These are phyloP conservation scores for Lentinula raphanica DNA, from an alignment of 768 basidiomycete genomes.

Conservation along the genomic window DNA sequence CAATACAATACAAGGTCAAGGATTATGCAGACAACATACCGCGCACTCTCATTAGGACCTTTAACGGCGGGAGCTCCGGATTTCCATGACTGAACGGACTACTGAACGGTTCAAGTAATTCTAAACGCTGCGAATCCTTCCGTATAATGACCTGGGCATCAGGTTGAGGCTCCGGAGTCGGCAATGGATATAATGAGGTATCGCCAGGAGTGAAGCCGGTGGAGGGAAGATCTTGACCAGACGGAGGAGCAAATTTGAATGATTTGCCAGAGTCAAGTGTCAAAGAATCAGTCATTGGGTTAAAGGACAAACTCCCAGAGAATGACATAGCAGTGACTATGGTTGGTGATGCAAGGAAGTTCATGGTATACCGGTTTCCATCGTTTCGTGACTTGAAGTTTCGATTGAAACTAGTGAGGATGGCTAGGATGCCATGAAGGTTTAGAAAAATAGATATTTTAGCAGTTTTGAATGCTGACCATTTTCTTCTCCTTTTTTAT, in stretches of 20 bases:
- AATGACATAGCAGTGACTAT: slow-evolving; percentile 98
- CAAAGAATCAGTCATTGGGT: slow-evolving; percentile 79
- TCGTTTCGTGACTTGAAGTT: slow-evolving; percentile 90
- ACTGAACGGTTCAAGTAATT: slow-evolving; percentile 79
- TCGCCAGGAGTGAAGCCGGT: slow-evolving; percentile 77
- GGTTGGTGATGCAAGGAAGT: slow-evolving; percentile 96
- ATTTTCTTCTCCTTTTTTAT: slow-evolving; percentile 85
- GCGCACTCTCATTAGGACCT: slow-evolving; percentile 82
- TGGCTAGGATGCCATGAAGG: slow-evolving; percentile 47
- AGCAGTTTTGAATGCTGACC: slow-evolving; percentile 40
- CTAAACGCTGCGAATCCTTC: slow-evolving; percentile 77
- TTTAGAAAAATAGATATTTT: slow-evolving; percentile 7
- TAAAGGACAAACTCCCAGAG: slow-evolving; percentile 89
- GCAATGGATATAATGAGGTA: slow-evolving; percentile 69
- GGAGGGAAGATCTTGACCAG: slow-evolving; percentile 78
- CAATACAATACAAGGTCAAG: neutral
- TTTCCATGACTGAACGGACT: slow-evolving; percentile 64
- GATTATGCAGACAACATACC: slow-evolving; percentile 41
- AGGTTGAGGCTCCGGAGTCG: slow-evolving; percentile 69
- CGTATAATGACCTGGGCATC: slow-evolving; percentile 74
- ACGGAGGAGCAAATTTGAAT: slow-evolving; percentile 84
- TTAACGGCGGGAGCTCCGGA: slow-evolving; percentile 76
- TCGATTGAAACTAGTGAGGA: slow-evolving; percentile 96
- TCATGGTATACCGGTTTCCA: slow-evolving; percentile 91
- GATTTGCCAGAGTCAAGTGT: slow-evolving; percentile 59